phyloP scores from a whole-genome alignment of 768 basidiomycete species.

The Leucocoprinus sp. region DNA sequence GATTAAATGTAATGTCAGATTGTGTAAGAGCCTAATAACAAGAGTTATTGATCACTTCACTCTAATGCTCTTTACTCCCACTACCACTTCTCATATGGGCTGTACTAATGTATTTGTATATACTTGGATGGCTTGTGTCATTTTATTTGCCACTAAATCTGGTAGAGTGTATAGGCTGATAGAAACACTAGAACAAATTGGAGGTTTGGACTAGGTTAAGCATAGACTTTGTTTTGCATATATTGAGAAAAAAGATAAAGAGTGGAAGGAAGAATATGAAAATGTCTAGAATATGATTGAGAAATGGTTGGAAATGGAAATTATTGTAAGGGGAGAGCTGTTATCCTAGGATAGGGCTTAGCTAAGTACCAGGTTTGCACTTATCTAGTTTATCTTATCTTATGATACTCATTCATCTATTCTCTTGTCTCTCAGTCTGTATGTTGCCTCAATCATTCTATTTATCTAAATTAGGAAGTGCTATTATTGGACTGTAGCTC shows the following conservation, averaged over 20 bases:
- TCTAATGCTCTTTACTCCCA: slow-evolving; percentile 63
- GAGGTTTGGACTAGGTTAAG: slow-evolving; percentile 47
- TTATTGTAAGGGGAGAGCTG: no score
- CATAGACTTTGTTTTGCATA: slow-evolving; percentile 55
- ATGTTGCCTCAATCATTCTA: no score
- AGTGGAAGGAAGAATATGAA: slow-evolving; percentile 58
- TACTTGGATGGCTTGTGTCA: slow-evolving; percentile 65
- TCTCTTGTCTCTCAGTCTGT: no score
- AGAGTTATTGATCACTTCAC: slow-evolving; percentile 60
- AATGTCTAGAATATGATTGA: slow-evolving; percentile 55
- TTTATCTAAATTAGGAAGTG: no score
- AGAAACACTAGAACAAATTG: slow-evolving; percentile 59
- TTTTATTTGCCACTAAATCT: slow-evolving; percentile 51
- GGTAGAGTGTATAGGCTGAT: slow-evolving; percentile 64
- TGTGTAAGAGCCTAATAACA: slow-evolving; percentile 43
- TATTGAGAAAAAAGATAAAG: slow-evolving; percentile 46
- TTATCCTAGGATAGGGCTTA: no score
- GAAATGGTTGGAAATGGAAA: slow-evolving; percentile 35
- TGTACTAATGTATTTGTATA: slow-evolving; percentile 70
- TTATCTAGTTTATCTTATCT: no score
- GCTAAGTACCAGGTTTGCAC: no score
- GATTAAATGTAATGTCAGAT: slow-evolving; percentile 20
- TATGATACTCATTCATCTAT: no score
- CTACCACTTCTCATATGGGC: slow-evolving; percentile 61
- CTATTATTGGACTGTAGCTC: no score